These are phyloP conservation scores for Mytilinidion resinicola DNA, from an alignment of 495 filamentous ascomycete genomes.

Conservation along the genomic window DNA sequence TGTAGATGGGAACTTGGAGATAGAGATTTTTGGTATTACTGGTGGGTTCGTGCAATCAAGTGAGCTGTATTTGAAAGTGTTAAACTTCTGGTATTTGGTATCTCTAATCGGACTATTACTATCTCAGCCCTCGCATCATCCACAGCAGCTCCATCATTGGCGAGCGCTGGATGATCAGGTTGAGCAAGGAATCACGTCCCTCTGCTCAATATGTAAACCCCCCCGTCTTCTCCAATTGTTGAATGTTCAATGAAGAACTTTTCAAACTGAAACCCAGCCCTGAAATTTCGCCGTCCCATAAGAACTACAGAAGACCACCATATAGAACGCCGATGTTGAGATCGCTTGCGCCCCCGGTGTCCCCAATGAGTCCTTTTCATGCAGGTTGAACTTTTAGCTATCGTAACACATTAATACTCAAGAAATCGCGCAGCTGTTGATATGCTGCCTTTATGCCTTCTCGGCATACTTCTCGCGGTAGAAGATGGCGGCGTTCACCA, in stretches of 20 bases:
- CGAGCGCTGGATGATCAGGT: slow-evolving; percentile 1
- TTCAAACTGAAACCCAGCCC: not conserved
- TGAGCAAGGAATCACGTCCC: not conserved
- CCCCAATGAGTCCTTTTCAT: slow-evolving; percentile 22
- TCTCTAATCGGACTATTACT: slow-evolving; percentile 2
- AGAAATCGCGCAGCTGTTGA: slow-evolving; percentile 29
- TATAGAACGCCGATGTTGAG: slow-evolving; percentile 52
- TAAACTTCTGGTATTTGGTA: slow-evolving; percentile 5
- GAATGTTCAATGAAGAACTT: slow-evolving; percentile 2
- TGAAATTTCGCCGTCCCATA: slow-evolving; percentile 3
- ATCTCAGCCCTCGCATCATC: slow-evolving; percentile 1
- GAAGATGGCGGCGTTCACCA: slow-evolving; percentile 94
- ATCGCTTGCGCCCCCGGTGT: slow-evolving; percentile 35
- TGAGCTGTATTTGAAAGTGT: not conserved
- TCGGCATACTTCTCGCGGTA: slow-evolving; percentile 76
- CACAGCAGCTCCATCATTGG: not conserved
- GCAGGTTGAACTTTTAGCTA: slow-evolving; percentile 46
- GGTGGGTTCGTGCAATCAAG: too few species aligned
- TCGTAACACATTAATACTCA: slow-evolving; percentile 34
- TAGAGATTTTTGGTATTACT: too few species aligned
- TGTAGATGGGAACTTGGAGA: too few species aligned
- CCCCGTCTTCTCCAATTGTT: not conserved
- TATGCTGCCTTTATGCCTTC: slow-evolving; percentile 21
- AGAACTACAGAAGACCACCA: slow-evolving; percentile 1
- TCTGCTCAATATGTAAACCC: not conserved